Conservation (phyloP, 306 rosid species). For the Gastrolobium bilobum region DNA sequence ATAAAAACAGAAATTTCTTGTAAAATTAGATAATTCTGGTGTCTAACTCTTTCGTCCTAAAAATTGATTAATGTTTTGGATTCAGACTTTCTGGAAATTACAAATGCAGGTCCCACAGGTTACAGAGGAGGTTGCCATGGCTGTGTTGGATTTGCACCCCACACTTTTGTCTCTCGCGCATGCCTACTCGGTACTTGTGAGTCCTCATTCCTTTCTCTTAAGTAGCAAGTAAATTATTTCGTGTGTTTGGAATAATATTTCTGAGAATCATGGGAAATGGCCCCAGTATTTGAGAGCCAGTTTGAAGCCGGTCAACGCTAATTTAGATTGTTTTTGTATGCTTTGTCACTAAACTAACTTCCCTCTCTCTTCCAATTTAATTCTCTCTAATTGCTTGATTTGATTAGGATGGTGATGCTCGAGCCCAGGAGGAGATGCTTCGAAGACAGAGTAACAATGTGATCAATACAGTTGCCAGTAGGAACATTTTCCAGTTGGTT, state of each 20-base stretch:
- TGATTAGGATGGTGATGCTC: constrained; percentile 74
- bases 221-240: constrained; percentile 10
- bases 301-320: constrained; percentile 1
- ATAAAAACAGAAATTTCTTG: constrained; percentile 8
- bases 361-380: neutral
- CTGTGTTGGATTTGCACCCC: constrained; percentile 86
- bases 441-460: constrained; percentile 67
- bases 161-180: constrained; percentile 81
- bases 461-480: constrained; percentile 80
- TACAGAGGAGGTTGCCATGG: constrained; percentile 94
- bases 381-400: constrained; percentile 23
- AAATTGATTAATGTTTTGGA: neutral
- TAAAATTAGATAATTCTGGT: constrained; percentile 25
- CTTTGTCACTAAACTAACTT: constrained; percentile 10
- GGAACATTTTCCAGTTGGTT: constrained; percentile 82
- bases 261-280: constrained; percentile 27
- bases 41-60: neutral
- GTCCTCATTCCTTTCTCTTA: constrained; percentile 51
- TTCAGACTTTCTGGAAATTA: constrained; percentile 11
- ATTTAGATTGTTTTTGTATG: constrained; percentile 10
- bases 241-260: constrained; percentile 9
- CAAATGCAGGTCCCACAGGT: constrained; percentile 90
- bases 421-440: constrained; percentile 84
- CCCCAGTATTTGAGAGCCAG: constrained; percentile 12
- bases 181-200: constrained; percentile 78